These are phyloP conservation scores for Tuber melanosporum DNA, from an alignment of 495 filamentous ascomycete genomes.

Conservation along the genomic window DNA sequence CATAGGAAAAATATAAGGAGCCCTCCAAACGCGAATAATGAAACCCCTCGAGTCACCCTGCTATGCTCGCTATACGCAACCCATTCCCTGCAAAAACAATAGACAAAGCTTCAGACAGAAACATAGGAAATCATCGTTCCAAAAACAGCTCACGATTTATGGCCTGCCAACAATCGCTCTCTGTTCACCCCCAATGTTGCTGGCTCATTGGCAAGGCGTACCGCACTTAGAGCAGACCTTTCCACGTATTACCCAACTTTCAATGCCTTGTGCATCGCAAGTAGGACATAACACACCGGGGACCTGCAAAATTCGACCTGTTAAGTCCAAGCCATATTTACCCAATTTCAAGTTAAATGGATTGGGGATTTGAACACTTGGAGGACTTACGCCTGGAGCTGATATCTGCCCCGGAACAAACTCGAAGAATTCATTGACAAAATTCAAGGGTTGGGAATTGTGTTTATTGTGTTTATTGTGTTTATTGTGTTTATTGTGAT, in stretches of 20 bases:
- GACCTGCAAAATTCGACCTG: conserved; percentile 20
- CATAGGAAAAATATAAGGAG: neutral
- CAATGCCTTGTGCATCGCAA: conserved; percentile 27
- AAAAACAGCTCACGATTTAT: neutral
- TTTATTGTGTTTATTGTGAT: neutral
- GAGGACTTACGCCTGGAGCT: neutral
- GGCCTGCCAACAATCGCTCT: neutral
- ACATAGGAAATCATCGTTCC: neutral
- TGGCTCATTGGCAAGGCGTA: conserved; percentile 24
- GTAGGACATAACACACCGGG: conserved; percentile 35
- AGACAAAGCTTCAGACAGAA: neutral
- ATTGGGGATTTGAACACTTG: neutral
- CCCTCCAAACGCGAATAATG: neutral
- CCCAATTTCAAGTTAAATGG: neutral
- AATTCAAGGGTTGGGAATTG: neutral
- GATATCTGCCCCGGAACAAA: neutral
- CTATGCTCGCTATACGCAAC: neutral
- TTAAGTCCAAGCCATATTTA: conserved; percentile 3
- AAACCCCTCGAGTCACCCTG: neutral
- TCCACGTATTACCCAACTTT: conserved; percentile 38
- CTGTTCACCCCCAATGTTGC: neutral
- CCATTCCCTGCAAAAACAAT: neutral
- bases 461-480: neutral
- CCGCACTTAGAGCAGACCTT: conserved; percentile 38
- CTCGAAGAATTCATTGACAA: neutral